Percentiles rank a stretch among this genome's conserved stretches.
Evolutionary conservation across 345 rosid genomes (phyloP).

Genomic region (Salix caprea): DNA sequence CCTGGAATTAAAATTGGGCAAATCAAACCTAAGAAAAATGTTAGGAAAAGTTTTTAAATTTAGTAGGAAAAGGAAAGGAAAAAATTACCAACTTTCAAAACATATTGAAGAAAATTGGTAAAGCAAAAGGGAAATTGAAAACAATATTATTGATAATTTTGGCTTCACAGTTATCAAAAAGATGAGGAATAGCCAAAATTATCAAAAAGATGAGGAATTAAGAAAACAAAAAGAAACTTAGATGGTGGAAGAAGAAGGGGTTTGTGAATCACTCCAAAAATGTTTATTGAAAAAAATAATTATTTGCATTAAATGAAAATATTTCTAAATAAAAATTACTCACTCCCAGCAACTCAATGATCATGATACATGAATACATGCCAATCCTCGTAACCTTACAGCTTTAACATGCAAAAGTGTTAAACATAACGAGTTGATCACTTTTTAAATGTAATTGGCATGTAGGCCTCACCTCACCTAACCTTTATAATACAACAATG

Average conservation of each 20-base stretch:
- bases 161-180: background rate
- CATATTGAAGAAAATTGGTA: background rate
- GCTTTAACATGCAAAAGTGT: conserved; percentile 19
- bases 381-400: background rate
- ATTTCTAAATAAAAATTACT: too few relatives aligned
- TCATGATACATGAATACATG: background rate
- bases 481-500: conserved; percentile 25
- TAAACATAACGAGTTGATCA: background rate
- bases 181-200: background rate
- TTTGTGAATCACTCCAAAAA: too few relatives aligned
- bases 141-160: background rate
- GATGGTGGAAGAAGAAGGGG: conserved; percentile 1
- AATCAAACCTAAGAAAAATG: background rate
- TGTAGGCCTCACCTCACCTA: conserved; percentile 23
- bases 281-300: too few relatives aligned
- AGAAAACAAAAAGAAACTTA: background rate
- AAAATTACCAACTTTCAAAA: background rate
- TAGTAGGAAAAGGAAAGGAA: background rate
- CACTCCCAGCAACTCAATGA: too few relatives aligned
- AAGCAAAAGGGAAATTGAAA: background rate
- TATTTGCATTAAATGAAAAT: too few relatives aligned
- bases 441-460: too few relatives aligned
- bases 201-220: too few relatives aligned
- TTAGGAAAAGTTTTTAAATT: background rate
- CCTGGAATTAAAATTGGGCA: background rate